Evolutionary conservation across 305 asterid genomes (phyloP).

Genomic region (Fraxinus albicans): DNA sequence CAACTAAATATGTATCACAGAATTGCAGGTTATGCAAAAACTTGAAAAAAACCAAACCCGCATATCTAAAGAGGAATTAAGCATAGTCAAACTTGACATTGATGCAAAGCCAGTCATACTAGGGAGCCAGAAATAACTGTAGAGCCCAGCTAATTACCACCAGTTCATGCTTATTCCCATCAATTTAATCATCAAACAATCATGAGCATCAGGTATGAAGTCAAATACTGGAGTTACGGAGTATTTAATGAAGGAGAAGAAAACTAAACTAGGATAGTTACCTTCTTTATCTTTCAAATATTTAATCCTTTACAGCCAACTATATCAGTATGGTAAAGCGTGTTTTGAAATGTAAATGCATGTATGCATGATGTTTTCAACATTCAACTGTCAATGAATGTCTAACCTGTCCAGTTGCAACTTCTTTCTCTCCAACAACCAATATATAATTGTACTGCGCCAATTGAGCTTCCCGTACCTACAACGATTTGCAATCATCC

Average conservation of each 20-base stretch:
- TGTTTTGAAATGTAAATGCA: not conserved
- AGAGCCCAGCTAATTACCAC: not conserved
- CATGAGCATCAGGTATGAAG: not conserved
- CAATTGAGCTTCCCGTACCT: constrained; percentile 91
- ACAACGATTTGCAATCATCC: constrained; percentile 24
- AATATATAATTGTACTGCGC: constrained; percentile 85
- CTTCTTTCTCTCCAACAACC: constrained; percentile 74
- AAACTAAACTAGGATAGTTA: not conserved
- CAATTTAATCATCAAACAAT: not conserved
- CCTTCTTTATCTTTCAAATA: not conserved
- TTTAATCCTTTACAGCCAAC: not conserved
- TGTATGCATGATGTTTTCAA: not conserved
- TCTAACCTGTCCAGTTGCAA: constrained; percentile 70
- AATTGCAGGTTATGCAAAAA: not conserved
- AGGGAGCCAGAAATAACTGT: not conserved
- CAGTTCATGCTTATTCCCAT: not conserved
- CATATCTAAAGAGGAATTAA: not conserved
- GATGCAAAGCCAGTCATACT: not conserved
- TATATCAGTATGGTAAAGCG: not conserved
- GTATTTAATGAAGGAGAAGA: not conserved
- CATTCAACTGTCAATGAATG: constrained; percentile 8
- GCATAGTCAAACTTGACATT: not conserved
- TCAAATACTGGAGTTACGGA: not conserved
- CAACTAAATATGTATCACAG: not conserved
- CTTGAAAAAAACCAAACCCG: not conserved